These are phyloP conservation scores for Pestalotiopsis sp. DNA, from an alignment of 2,329 filamentous ascomycete species.

Conservation along the genomic window DNA sequence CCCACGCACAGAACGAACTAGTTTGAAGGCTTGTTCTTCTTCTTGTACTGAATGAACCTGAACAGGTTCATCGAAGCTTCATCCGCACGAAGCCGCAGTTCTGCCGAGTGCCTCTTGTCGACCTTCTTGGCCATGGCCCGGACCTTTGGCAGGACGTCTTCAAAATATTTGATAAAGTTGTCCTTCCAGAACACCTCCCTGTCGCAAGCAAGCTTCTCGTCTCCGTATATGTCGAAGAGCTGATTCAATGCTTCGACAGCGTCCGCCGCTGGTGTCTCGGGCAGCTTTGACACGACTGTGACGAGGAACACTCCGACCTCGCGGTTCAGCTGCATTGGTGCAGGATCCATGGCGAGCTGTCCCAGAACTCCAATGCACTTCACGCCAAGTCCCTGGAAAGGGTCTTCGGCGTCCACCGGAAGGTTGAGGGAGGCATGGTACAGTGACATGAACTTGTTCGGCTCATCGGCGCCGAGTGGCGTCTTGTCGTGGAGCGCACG, in stretches of 20 bases:
- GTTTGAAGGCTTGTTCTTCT: constrained; percentile 45
- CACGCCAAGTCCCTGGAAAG: constrained; percentile 64
- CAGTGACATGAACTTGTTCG: constrained; percentile 65
- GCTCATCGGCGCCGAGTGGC: constrained; percentile 54
- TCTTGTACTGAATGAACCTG: constrained; percentile 68
- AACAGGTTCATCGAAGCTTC: constrained; percentile 63
- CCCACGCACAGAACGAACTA: not conserved
- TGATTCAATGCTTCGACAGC: constrained; percentile 67
- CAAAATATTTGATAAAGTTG: constrained; percentile 60
- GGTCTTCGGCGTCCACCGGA: constrained; percentile 44
- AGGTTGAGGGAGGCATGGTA: constrained; percentile 60
- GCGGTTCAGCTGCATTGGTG: constrained; percentile 56
- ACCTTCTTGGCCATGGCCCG: constrained; percentile 61
- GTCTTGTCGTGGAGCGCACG: constrained; percentile 54
- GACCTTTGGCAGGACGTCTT: constrained; percentile 54
- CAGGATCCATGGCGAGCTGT: constrained; percentile 60
- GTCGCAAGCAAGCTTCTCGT: constrained; percentile 61
- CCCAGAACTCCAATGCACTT: constrained; percentile 70
- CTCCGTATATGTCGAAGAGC: constrained; percentile 68
- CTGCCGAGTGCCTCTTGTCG: constrained; percentile 59
- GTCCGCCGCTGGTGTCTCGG: constrained; percentile 58
- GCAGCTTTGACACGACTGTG: constrained; percentile 53
- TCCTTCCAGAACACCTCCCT: constrained; percentile 66
- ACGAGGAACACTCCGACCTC: constrained; percentile 67
- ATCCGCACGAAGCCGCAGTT: constrained; percentile 62